Base-by-base conservation (phyloP, 257 asterid species). In the Parsonsia alboflavescens region DNA sequence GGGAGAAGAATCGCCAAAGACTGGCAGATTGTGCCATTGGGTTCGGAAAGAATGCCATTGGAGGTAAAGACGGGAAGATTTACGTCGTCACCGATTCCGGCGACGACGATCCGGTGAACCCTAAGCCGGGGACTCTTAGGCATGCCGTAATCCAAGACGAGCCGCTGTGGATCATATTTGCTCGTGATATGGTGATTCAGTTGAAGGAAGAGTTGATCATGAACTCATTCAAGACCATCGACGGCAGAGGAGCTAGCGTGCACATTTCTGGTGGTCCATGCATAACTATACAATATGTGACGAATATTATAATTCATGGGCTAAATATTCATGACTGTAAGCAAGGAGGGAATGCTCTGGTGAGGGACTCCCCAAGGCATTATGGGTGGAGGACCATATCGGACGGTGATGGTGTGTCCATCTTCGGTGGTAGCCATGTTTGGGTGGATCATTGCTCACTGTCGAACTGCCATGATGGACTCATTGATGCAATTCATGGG, bases 381-480 rank as follows among this genome's bases (percentile, higher is more conserved):
- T 89, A 76, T 42, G 97, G 97, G 81, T 84, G 85, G 86, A 87
- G 97, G 82, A 84, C 91, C 0, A 1, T 84, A 72, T 87, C 96
- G 0, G 97, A 92, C 69, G 97, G 97, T 11, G 97, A 92, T 17
- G 97, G 93, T 0, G 93, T 92, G 44, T 87, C 93, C 2, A 89
- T 92, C 28, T 90, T 89, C 15, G 91, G 90, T 1, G 91, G 90
- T 57, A 89, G 89, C 66, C 91, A 92, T 46, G 82, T 92, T 66
- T 92, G 97, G 97, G 96, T 92, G 1, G 96, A 92, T 16, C 97
- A 90, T 81, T 87, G 93, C 78, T 85, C 96, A 0, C 67, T 92
- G 71, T 88, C 93, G 0, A 85, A 83, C 48, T 92, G 96, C 74
- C 6, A 13, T 0, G 97, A 92, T 41, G 97, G 97, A 0, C 67